Percentiles rank a stretch among this genome's conserved stretches.
Evolutionary conservation across 345 rosid species (phyloP).

Genomic region (Trapa bicornis): DNA sequence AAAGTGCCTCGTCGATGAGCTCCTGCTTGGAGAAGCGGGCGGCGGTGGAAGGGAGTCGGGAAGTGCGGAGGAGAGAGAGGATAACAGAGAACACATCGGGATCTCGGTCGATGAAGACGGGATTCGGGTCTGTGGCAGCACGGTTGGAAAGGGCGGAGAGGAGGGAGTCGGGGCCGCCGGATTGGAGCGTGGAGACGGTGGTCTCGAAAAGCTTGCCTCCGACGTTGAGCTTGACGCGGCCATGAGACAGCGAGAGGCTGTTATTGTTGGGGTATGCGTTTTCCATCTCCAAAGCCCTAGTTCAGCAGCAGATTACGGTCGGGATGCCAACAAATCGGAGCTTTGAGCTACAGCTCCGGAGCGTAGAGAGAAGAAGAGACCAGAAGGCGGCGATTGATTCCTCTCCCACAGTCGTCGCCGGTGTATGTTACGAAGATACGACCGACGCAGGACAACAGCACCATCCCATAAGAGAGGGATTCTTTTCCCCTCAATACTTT

Average conservation of each 20-base stretch:
- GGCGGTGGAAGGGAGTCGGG: constrained; percentile 53
- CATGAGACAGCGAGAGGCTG: background rate
- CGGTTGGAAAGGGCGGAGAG: constrained; percentile 58
- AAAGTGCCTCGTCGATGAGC: constrained; percentile 76
- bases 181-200: constrained; percentile 55
- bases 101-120: constrained; percentile 86
- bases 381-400: background rate
- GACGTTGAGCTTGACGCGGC: constrained; percentile 74
- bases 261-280: background rate
- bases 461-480: background rate
- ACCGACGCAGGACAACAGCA: background rate
- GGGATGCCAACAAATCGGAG: background rate
- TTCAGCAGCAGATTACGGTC: background rate
- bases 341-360: background rate
- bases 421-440: background rate
- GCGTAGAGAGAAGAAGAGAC: background rate
- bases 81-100: constrained; percentile 81
- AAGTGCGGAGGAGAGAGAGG: constrained; percentile 69
- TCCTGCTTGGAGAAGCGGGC: constrained; percentile 60
- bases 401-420: background rate
- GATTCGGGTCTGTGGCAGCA: constrained; percentile 19
- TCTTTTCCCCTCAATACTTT: background rate
- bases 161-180: constrained; percentile 73
- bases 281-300: background rate
- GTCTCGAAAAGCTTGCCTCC: constrained; percentile 83